phyloP scores from a whole-genome alignment of 2,329 filamentous ascomycete genomes.

The Cordyceps cateniannulata region DNA sequence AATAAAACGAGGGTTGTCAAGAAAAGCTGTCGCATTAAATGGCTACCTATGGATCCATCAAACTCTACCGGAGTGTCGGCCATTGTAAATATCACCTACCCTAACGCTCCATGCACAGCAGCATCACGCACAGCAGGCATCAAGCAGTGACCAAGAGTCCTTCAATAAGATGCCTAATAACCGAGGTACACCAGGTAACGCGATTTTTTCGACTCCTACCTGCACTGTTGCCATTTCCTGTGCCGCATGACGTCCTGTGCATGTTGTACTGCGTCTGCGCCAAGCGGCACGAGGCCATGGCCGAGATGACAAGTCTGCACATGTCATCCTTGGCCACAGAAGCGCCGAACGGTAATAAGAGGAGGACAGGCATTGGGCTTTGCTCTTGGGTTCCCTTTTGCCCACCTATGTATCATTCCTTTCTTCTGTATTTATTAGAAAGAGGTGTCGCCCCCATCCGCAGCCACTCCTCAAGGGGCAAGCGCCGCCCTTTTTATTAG shows the following conservation, averaged over 20 bases:
- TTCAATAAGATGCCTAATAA: background rate
- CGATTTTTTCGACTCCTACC: background rate
- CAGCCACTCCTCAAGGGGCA: background rate
- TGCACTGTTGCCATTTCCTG: background rate
- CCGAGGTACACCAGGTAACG: background rate
- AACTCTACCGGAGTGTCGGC: too few relatives aligned
- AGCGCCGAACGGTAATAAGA: background rate
- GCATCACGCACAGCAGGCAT: background rate
- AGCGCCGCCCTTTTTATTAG: conserved; percentile 6
- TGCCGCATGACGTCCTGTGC: background rate
- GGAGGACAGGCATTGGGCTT: background rate
- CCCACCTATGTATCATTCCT: too few relatives aligned
- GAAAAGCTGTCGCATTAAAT: background rate
- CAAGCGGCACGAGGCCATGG: conserved; percentile 6
- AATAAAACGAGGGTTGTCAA: background rate
- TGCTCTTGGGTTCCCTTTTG: background rate
- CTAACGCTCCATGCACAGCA: background rate
- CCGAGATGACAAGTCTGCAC: conserved; percentile 1
- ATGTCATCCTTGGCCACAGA: background rate
- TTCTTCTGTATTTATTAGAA: background rate
- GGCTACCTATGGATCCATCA: too few relatives aligned
- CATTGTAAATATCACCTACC: background rate
- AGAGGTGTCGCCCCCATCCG: background rate
- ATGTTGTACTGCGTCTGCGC: conserved; percentile 8
- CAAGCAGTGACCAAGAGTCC: background rate